phyloP scores from a whole-genome alignment of 1,284 basidiomycete species.

The Trichosporon sp. region DNA sequence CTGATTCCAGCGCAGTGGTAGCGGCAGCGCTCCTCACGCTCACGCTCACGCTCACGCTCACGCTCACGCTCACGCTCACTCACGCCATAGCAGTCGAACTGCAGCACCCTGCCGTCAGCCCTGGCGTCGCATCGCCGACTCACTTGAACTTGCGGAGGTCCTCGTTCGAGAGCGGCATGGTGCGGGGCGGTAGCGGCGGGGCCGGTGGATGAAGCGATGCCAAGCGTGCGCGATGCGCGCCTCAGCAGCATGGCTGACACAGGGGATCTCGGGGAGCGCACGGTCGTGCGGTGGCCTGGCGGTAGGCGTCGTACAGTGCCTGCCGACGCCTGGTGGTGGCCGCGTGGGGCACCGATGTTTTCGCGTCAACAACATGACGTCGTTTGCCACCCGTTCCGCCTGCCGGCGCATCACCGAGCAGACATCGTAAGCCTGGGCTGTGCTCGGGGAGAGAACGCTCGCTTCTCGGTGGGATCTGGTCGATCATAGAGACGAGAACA shows the following conservation, averaged over 20 bases:
- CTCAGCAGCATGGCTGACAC: not conserved
- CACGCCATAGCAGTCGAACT: constrained; percentile 35
- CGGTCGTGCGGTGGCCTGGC: not conserved
- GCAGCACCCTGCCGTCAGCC: constrained; percentile 21
- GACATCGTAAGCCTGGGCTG: too few relatives aligned
- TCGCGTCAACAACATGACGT: not conserved
- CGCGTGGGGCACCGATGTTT: not conserved
- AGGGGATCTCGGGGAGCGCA: not conserved
- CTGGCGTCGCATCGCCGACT: not conserved
- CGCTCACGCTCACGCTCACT: not conserved
- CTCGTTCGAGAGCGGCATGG: not conserved
- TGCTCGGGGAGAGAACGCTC: too few relatives aligned
- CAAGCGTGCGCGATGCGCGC: not conserved
- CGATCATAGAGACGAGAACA: too few relatives aligned
- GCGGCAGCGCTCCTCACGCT: too few relatives aligned
- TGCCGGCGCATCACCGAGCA: too few relatives aligned
- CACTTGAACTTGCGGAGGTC: not conserved
- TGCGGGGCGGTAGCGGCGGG: not conserved
- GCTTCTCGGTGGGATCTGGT: too few relatives aligned
- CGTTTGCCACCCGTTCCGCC: not conserved
- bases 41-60: too few relatives aligned
- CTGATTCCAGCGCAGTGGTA: too few relatives aligned
- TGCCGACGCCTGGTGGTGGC: too few relatives aligned
- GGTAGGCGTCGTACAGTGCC: not conserved
- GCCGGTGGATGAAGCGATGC: not conserved